Evolutionary conservation across 257 asterid species (phyloP), one percentile per base, ranked within the genome.

Genomic region (Solanum habrochaites): DNA sequence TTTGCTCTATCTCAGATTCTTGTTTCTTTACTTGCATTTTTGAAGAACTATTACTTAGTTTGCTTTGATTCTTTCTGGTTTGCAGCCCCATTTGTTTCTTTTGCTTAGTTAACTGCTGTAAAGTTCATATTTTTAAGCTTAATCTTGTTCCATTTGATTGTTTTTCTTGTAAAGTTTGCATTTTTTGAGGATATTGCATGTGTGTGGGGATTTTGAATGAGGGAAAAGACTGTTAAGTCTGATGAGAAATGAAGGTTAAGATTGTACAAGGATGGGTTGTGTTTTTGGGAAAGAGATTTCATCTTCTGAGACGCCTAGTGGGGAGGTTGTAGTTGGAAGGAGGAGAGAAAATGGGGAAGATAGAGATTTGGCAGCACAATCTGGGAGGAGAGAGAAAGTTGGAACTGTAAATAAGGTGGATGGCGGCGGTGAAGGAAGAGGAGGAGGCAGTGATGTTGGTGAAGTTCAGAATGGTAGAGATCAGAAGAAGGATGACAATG

Each of bases 261-360:
- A 92, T 92, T 90, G n/a, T 74, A 90, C 93, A 88, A 85, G 91
- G 88, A 96, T 96, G 99, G 99, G 99, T 86, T 96, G 98, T 91
- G 98, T 92, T 16, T 96, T 96, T 87, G 97, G 95, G 85, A 96
- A 90, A 92, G 96, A 93, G 93, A 90, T 87, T 90, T 92, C 92
- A 56, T 92, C 97, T 23, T 82, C 97, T 66, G 89, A 91, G 83
- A 90, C 91, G 64, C 91, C 93, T 78, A 91, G 90, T 85, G 93
- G 92, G 39, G 95, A 89, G 87, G 90, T 86, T 66, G 97, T 86
- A 86, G 91, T 82, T 80, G 92, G 90, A 47, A 92, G 93, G 72
- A 91, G 88, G 87, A 91, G 90, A 83, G 90, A 87, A 80, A 90
- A 89, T 39, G 92, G 82, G 73, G 90, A 85, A 78, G 93, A 91